A percentile compares a stretch with the other conserved stretches of the same genome.
Conservation (phyloP, 805 yeast genomes). For the Candida ipomoeae region DNA sequence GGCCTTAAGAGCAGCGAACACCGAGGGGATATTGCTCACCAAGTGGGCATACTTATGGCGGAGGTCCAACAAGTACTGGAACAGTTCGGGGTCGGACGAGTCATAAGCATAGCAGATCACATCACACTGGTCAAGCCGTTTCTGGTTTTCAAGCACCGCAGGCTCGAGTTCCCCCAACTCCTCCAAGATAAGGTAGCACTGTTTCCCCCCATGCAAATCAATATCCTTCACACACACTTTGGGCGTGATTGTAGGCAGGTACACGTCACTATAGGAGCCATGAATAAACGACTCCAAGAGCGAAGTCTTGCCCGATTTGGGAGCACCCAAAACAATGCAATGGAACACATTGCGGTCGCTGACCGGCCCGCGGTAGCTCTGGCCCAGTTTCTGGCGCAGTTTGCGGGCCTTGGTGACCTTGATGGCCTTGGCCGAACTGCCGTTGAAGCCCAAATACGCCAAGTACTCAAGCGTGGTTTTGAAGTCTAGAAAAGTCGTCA, state of each 20-base stretch:
- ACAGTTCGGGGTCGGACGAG: constrained; percentile 93
- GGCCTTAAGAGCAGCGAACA: constrained; percentile 90
- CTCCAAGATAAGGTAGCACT: constrained; percentile 84
- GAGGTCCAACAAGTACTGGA: constrained; percentile 74
- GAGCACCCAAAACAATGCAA: constrained; percentile 82
- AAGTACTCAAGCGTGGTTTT: constrained; percentile 81
- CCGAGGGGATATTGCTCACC: constrained; percentile 66
- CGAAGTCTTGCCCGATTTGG: constrained; percentile 84
- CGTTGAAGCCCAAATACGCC: constrained; percentile 85
- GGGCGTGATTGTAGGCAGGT: constrained; percentile 80
- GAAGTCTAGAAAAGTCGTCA: constrained; percentile 86
- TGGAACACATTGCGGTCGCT: constrained; percentile 87
- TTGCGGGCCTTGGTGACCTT: constrained; percentile 81
- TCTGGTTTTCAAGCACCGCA: constrained; percentile 69
- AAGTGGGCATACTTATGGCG: constrained; percentile 54
- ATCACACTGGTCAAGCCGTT: constrained; percentile 78
- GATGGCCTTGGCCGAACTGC: constrained; percentile 41
- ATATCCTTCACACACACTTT: constrained; percentile 86
- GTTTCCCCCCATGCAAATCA: constrained; percentile 92
- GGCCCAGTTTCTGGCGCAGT: constrained; percentile 61
- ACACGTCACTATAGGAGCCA: constrained; percentile 62
- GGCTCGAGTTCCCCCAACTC: constrained; percentile 86
- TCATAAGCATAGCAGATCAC: constrained; percentile 88
- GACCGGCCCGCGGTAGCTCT: constrained; percentile 59
- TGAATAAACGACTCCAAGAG: constrained; percentile 77